Base-by-base conservation (phyloP, 2,329 filamentous ascomycete species). In the Neonectria punicea region DNA sequence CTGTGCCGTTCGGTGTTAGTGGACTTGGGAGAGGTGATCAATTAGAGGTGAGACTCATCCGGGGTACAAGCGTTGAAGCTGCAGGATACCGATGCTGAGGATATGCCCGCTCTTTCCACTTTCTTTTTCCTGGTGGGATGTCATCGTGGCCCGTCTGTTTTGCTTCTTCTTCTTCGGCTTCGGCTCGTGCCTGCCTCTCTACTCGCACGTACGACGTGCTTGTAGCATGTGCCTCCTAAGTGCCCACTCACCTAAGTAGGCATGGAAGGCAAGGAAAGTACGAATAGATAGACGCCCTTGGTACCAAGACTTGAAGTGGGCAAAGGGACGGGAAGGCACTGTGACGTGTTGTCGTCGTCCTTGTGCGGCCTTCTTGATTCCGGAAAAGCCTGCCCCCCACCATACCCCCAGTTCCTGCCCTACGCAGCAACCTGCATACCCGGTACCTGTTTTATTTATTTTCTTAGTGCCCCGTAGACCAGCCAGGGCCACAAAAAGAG, bases 21-120 rank as follows among this genome's bases (percentile, higher is more conserved):
- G n/a, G n/a, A 34, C 28, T 13, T 20, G 47, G 34, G 25, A 25
- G 5, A 25, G 28, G 30, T 32, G 46, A 30, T 36, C 34, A 30
- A 54, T 43, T 51, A 34, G 39, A 55, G 53, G 5, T 44, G 53
- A 55, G 39, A 55, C 53, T 28, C 36, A 4, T 25, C 25, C 25
- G 25, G 25, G 25, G 5, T 22, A 22, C 41, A 28, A 3, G 51
- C 13, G 20, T 16, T 7, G 7, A n/a, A 32, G 9, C 28, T 14
- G 18, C 32, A 11, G 49, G 36, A 56, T 62, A 57, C 61, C 58
- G 47, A 43, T 36, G 44, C 55, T 59, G 25, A 61, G 43, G 55
- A 58, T 59, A 56, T 58, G 50, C 50, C 63, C 60, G 53, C 65
- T 61, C 55, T 32, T 53, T 57, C 47, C 43, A 47, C 62, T 58